Evolutionary conservation across 1,284 basidiomycete genomes (phyloP).

Genomic region (Leccinum fallax): DNA sequence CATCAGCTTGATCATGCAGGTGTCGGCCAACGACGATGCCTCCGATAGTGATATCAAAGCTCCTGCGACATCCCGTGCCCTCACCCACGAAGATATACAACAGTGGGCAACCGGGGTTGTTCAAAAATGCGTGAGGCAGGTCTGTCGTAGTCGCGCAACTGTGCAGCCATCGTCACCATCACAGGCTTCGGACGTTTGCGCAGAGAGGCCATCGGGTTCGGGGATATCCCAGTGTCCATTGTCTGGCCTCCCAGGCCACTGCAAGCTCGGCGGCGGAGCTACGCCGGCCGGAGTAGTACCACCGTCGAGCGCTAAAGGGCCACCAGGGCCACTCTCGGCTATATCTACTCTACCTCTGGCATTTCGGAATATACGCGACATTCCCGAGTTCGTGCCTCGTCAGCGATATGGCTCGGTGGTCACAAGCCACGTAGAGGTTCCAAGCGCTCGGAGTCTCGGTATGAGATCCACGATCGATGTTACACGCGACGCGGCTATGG

Average conservation of each 20-base stretch:
- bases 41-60: slow-evolving; percentile 11
- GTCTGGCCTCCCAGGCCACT: slow-evolving; percentile 35
- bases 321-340: background rate
- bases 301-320: background rate
- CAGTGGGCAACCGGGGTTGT: slow-evolving; percentile 31
- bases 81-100: slow-evolving; percentile 29
- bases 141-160: slow-evolving; percentile 11
- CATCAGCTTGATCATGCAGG: slow-evolving; percentile 28
- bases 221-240: slow-evolving; percentile 44
- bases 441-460: background rate
- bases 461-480: slow-evolving; percentile 1
- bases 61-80: slow-evolving; percentile 14
- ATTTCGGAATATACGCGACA: slow-evolving; percentile 17
- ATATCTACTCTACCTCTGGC: background rate
- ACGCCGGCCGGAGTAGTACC: background rate
- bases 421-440: background rate
- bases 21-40: slow-evolving; percentile 17
- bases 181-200: slow-evolving; percentile 32
- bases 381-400: slow-evolving; percentile 35
- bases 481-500: slow-evolving; percentile 21
- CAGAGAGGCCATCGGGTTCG: slow-evolving; percentile 28
- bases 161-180: slow-evolving; percentile 28
- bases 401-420: slow-evolving; percentile 11
- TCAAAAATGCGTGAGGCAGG: slow-evolving; percentile 28
- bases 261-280: slow-evolving; percentile 11